Evolutionary conservation across 31 red algal species (phyloP).

Genomic region (Endocladia muricata): DNA sequence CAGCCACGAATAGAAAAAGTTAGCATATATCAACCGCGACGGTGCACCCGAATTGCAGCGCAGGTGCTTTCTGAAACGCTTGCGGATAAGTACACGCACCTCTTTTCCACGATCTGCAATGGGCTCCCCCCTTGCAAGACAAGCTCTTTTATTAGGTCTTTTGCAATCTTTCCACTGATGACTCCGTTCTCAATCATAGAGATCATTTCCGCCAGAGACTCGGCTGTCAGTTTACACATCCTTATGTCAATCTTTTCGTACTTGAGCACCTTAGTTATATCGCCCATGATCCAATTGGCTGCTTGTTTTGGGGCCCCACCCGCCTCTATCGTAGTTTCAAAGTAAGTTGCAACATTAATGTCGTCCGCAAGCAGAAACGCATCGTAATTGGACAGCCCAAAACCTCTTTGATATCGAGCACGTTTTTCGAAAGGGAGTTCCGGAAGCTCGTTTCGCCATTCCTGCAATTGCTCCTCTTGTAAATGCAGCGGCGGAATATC

Average conservation of each 20-base stretch:
- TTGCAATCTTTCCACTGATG: conserved; percentile 97
- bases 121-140: conserved; percentile 61
- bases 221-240: conserved; percentile 56
- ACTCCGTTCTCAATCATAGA: conserved; percentile 74
- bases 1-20: too few species aligned
- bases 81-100: too few species aligned
- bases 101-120: conserved; percentile 75
- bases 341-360: conserved; percentile 55
- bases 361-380: conserved; percentile 78
- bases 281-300: conserved; percentile 93
- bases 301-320: conserved; percentile 72
- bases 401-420: conserved; percentile 64
- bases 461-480: conserved; percentile 25
- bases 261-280: conserved; percentile 80
- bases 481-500: conserved; percentile 87
- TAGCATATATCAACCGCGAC: too few species aligned
- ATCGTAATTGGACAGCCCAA: conserved; percentile 75
- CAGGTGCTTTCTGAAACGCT: too few species aligned
- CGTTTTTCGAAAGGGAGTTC: conserved; percentile 88
- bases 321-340: conserved; percentile 69
- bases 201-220: conserved; percentile 77
- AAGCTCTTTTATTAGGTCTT: conserved; percentile 72
- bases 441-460: conserved; percentile 57
- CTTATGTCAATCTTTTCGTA: conserved; percentile 50
- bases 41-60: too few species aligned